Evolutionary conservation across 116 monocot genomes (phyloP).

Genomic region (Dioscorea cayenensis): DNA sequence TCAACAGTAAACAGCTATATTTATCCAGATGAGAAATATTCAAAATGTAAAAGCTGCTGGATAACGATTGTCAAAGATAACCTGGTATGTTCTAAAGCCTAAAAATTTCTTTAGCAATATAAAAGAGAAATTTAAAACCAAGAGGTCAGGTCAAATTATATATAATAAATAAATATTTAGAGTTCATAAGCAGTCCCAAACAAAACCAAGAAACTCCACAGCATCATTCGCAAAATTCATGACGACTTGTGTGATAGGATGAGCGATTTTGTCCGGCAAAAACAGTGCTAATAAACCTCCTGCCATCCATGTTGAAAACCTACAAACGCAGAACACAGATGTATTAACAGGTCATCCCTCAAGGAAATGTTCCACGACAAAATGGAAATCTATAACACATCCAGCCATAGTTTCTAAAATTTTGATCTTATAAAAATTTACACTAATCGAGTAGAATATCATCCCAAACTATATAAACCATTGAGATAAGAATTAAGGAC

Average conservation of each 20-base stretch:
- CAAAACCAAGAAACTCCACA: slow-evolving; percentile 75
- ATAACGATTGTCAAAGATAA: too few relatives aligned
- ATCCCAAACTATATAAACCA: too few relatives aligned
- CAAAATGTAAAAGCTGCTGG: too few relatives aligned
- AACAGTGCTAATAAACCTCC: slow-evolving; percentile 71
- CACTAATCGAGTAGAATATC: too few relatives aligned
- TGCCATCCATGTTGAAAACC: slow-evolving; percentile 97
- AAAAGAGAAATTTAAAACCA: neutral
- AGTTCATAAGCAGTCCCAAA: neutral
- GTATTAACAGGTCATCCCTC: neutral
- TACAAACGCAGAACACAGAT: slow-evolving; percentile 8
- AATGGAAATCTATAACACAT: neutral
- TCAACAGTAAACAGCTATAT: too few relatives aligned
- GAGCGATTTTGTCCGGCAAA: slow-evolving; percentile 27
- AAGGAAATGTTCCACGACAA: neutral
- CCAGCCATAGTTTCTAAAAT: too few relatives aligned
- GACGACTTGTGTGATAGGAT: slow-evolving; percentile 68
- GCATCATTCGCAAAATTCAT: slow-evolving; percentile 94
- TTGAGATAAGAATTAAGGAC: too few relatives aligned
- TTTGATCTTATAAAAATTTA: too few relatives aligned
- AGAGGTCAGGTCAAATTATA: neutral
- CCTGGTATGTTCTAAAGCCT: too few relatives aligned
- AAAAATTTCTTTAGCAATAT: too few relatives aligned
- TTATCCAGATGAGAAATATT: too few relatives aligned
- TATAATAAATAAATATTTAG: neutral